Base-by-base conservation (phyloP, 75 land plant species). In the Selaginella tamariscina region DNA sequence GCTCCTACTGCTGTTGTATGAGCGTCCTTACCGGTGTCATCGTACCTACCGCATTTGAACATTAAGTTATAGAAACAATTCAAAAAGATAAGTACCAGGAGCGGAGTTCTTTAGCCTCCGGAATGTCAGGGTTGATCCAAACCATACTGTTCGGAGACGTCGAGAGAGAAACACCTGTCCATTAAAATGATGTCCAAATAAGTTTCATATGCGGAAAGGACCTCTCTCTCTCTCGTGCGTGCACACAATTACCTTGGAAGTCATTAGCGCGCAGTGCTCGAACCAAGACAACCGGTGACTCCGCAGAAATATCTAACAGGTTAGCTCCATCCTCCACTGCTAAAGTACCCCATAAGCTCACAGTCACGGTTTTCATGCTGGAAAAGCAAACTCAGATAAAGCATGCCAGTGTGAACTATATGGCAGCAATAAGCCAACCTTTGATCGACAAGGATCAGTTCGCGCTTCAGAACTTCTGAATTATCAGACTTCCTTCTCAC, bases 391-490 rank as follows among this genome's bases (percentile, higher is more conserved):
- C n/a, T n/a, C n/a, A n/a, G n/a, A n/a, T n/a, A n/a, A n/a, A n/a
- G n/a, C n/a, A n/a, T n/a, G n/a, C n/a, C n/a, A n/a, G n/a, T n/a
- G n/a, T n/a, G n/a, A n/a, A n/a, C n/a, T n/a, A n/a, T n/a, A n/a
- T n/a, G n/a, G n/a, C n/a, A n/a, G 64, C 60, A 44, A 49, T 32
- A 30, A 8, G 26, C 82, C 71, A 66, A 94, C 98, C 91, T 78
- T 30, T 83, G 83, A 77, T 94, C 98, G 0, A 86, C 91, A 73
- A 94, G 72, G 21, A 87, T 83, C 31, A 94, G 80, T 33, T 94
- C 98, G 55, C 98, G 96, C 78, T 94, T 94, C 32, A 95, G 88
- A 66, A 89, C 69, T 39, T 71, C 88, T 54, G 89, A 88, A 76
- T 94, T 86, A 79, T 87, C 68, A 56, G 72, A 79, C 65, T 89